A percentile compares a stretch with the other conserved stretches of the same genome.
These are phyloP conservation scores for Globisporangium paddicum DNA, from an alignment of 352 stramenopile genomes.

Conservation along the genomic window DNA sequence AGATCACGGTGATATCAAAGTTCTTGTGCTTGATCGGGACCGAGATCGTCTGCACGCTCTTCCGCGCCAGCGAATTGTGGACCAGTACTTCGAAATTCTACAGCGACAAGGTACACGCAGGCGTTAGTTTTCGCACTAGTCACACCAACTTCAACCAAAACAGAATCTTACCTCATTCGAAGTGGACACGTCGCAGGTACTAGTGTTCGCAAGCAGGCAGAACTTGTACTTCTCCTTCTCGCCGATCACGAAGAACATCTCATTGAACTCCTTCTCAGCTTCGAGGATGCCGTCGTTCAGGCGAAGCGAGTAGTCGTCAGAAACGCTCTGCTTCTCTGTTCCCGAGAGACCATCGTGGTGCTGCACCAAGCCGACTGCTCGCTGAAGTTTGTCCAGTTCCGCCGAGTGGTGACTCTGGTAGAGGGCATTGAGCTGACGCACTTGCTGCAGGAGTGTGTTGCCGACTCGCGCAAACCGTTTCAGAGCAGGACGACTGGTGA, in stretches of 20 bases:
- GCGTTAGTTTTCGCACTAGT: background rate
- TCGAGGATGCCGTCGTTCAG: conserved; percentile 82
- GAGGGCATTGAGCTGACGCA: conserved; percentile 88
- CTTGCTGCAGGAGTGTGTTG: conserved; percentile 86
- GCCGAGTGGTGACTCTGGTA: conserved; percentile 59
- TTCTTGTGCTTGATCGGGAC: conserved; percentile 50
- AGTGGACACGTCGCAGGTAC: conserved; percentile 81
- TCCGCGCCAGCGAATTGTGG: conserved; percentile 62
- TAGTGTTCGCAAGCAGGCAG: conserved; percentile 88
- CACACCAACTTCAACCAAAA: background rate
- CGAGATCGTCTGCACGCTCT: conserved; percentile 48
- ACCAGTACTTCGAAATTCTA: conserved; percentile 67
- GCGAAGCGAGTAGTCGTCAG: conserved; percentile 93
- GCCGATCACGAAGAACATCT: conserved; percentile 70
- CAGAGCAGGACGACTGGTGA: conserved; percentile 90
- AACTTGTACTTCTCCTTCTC: conserved; percentile 61
- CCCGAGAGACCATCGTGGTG: conserved; percentile 96
- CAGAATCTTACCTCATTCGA: conserved; percentile 30
- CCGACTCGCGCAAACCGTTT: conserved; percentile 91
- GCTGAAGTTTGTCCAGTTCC: conserved; percentile 66
- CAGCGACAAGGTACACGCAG: background rate
- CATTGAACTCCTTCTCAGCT: conserved; percentile 60
- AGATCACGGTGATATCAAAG: conserved; percentile 33
- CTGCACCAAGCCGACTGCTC: conserved; percentile 90
- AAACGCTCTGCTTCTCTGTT: conserved; percentile 94